phyloP scores from a whole-genome alignment of 1,284 basidiomycete genomes.

The Pseudozyma thailandica region DNA sequence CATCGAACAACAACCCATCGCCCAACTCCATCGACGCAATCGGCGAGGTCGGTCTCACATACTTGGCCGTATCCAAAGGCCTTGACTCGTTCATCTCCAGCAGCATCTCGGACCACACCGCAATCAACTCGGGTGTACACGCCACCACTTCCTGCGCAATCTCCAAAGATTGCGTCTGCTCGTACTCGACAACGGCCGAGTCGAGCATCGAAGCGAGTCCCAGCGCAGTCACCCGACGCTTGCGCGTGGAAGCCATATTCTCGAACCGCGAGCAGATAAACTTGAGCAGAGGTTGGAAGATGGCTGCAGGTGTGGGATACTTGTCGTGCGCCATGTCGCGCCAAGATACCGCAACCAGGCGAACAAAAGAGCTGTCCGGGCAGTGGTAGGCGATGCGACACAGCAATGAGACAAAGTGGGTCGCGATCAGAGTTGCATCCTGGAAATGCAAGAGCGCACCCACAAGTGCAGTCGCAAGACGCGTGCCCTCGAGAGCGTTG shows the following conservation, averaged over 20 bases:
- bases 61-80: slow-evolving; percentile 26
- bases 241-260: slow-evolving; percentile 58
- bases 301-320: slow-evolving; percentile 13
- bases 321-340: slow-evolving; percentile 22
- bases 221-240: slow-evolving; percentile 55
- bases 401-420: slow-evolving; percentile 56
- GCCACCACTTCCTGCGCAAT: slow-evolving; percentile 20
- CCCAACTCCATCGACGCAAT: slow-evolving; percentile 48
- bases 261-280: slow-evolving; percentile 52
- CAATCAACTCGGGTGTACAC: slow-evolving; percentile 50
- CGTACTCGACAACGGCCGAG: slow-evolving; percentile 20
- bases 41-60: slow-evolving; percentile 40
- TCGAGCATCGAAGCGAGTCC: slow-evolving; percentile 54
- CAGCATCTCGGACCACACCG: slow-evolving; percentile 62
- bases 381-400: slow-evolving; percentile 53
- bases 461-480: slow-evolving; percentile 52
- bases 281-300: slow-evolving; percentile 44
- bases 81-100: slow-evolving; percentile 54
- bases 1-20: slow-evolving; percentile 39
- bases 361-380: slow-evolving; percentile 43
- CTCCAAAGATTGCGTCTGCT: slow-evolving; percentile 10
- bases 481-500: slow-evolving; percentile 41
- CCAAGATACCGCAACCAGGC: slow-evolving; percentile 45
- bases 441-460: slow-evolving; percentile 47
- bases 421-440: slow-evolving; percentile 57